Conservation (phyloP, 345 rosid species). For the Orychophragmus violaceus region DNA sequence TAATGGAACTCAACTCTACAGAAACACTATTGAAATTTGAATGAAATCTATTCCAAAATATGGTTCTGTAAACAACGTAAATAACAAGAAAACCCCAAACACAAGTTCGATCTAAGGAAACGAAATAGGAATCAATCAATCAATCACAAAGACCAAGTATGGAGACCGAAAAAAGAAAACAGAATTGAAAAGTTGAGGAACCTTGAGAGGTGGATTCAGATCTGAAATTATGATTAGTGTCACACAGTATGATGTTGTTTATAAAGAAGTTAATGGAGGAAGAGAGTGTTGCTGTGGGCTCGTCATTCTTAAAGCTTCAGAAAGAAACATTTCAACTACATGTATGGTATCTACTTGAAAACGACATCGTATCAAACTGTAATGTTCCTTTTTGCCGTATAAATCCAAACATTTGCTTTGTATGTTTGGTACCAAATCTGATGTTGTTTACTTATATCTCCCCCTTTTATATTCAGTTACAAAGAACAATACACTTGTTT, state of each 20-base stretch:
- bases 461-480: too few relatives aligned
- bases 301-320: neutral
- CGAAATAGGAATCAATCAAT: too few relatives aligned
- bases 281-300: neutral
- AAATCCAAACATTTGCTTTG: constrained; percentile 1
- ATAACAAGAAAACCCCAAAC: neutral
- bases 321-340: constrained; percentile 21
- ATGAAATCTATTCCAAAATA: too few relatives aligned
- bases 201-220: constrained; percentile 16
- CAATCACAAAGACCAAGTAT: neutral
- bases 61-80: too few relatives aligned
- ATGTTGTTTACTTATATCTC: neutral
- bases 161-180: neutral
- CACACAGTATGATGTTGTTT: neutral
- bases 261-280: constrained; percentile 2
- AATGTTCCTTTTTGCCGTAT: neutral
- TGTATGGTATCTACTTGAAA: neutral
- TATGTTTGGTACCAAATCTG: neutral
- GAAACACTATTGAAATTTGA: too few relatives aligned
- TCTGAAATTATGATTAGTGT: constrained; percentile 6
- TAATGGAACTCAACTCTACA: neutral
- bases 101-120: neutral
- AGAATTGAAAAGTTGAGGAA: neutral
- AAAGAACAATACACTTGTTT: too few relatives aligned
- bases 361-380: neutral